These are phyloP conservation scores for Neocatenulostroma microsporum DNA, from an alignment of 2,329 filamentous ascomycete species.

Conservation along the genomic window DNA sequence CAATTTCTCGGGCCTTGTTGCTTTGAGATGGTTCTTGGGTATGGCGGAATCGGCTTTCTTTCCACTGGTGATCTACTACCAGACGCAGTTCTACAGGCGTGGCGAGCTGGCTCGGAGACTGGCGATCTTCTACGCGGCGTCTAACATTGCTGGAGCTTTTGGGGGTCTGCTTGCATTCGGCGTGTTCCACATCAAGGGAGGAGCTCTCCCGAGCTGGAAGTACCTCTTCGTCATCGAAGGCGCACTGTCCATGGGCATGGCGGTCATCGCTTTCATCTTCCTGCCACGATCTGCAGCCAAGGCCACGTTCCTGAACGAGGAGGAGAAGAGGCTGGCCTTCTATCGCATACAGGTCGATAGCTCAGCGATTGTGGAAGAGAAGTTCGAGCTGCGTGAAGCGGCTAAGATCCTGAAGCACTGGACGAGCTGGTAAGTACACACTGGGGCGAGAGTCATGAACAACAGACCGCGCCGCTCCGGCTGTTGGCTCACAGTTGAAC, in stretches of 20 bases:
- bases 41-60: constrained; percentile 59
- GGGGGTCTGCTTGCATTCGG: constrained; percentile 53
- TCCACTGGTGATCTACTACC: constrained; percentile 58
- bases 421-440: constrained; percentile 37
- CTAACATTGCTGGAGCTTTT: constrained; percentile 64
- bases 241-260: constrained; percentile 48
- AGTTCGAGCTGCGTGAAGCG: constrained; percentile 47
- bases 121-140: constrained; percentile 68
- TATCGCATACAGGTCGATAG: constrained; percentile 69
- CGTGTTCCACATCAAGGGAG: constrained; percentile 33
- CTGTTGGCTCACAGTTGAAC: too few species aligned
- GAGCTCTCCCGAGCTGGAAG: constrained; percentile 49
- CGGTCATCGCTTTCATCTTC: constrained; percentile 60
- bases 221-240: constrained; percentile 60
- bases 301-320: constrained; percentile 57
- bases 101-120: constrained; percentile 63
- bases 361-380: constrained; percentile 54
- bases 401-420: constrained; percentile 48
- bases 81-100: constrained; percentile 58
- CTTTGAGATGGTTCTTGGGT: constrained; percentile 63
- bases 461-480: too few species aligned
- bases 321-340: constrained; percentile 61
- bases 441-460: too few species aligned
- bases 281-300: constrained; percentile 57
- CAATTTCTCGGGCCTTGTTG: constrained; percentile 60